Evolutionary conservation across 768 basidiomycete genomes (phyloP), one percentile per base, ranked within the genome.

Genomic region (Clitopilus hobsonii): DNA sequence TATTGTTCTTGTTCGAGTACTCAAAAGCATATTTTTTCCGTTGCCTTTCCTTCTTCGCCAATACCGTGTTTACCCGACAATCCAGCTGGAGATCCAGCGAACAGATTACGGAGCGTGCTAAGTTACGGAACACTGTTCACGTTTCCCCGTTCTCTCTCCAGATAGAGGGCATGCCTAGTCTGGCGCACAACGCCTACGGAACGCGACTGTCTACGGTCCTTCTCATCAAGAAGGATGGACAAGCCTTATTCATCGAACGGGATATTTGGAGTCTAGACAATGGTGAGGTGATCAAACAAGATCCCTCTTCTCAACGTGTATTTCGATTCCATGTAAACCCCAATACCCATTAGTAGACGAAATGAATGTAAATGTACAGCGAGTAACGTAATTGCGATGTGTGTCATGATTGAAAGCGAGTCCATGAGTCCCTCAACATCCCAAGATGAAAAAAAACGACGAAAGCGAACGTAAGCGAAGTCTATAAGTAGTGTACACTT

Each of bases 121-220:
- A 85, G 41, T 74, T 87, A 60, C 80, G 74, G 58, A 79, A 82
- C 56, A 84, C 86, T n/a, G 75, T 91, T 3, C 76, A 81, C 23
- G 84, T 87, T 48, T 67, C 72, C 27, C 86, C 88, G n/a, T 23
- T 87, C 23, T 59, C 57, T 25, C 60, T 77, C 50, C 67, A 63
- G 51, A 57, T 74, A 58, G 70, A 69, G 28, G 66, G 64, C 25
- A 51, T 60, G 38, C 53, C 58, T 25, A 55, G 38, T 32, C 45
- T 38, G 24, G 60, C 38, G 13, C 58, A 47, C 18, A 63, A 55
- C 23, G 65, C 64, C 56, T 90, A 89, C 62, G 90, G 80, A 41
- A 93, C 91, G 28, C 85, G 90, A 14, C 67, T 88, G 52, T 81
- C 90, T 38, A 91, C 87, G 2, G 81, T 89, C 36, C 64, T 93